These are phyloP conservation scores for Yamadazyma paraphyllophila DNA, from an alignment of 805 yeast genomes.

Conservation along the genomic window DNA sequence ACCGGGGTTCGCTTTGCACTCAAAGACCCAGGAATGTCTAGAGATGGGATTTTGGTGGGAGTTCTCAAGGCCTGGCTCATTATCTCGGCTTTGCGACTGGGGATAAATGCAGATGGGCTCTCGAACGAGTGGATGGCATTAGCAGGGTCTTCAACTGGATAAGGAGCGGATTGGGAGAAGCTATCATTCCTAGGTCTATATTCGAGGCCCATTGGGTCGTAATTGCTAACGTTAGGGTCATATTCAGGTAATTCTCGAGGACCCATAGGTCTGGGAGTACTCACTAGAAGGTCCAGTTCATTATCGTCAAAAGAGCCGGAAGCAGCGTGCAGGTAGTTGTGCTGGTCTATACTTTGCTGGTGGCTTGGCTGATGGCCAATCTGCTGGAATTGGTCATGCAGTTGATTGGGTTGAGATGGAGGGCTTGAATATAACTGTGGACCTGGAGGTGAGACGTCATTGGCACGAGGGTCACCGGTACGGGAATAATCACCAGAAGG, in stretches of 20 bases:
- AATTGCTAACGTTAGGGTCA: slow-evolving; percentile 13
- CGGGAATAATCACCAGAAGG: slow-evolving; percentile 10
- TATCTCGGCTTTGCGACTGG: slow-evolving; percentile 10
- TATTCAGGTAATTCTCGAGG: slow-evolving; percentile 40
- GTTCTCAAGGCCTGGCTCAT: slow-evolving; percentile 10
- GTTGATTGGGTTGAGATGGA: not conserved
- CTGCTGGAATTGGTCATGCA: not conserved
- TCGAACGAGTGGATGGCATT: not conserved
- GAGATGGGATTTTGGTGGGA: slow-evolving; percentile 14
- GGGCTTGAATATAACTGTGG: not conserved
- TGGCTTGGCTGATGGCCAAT: not conserved
- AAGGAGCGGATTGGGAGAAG: slow-evolving; percentile 7
- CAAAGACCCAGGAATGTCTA: slow-evolving; percentile 2
- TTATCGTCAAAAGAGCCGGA: too few relatives aligned
- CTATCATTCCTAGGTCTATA: not conserved
- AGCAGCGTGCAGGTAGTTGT: not conserved
- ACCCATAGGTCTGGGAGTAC: slow-evolving; percentile 31
- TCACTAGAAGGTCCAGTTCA: not conserved
- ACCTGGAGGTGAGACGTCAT: not conserved
- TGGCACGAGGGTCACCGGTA: not conserved
- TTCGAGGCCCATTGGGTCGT: slow-evolving; percentile 8
- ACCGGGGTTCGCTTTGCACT: not conserved
- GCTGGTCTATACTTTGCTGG: not conserved
- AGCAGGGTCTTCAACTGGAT: slow-evolving; percentile 11
- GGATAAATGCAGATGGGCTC: not conserved